These are phyloP conservation scores for Phragmites australis DNA, from an alignment of 176 grass and related monocot species.

Conservation along the genomic window DNA sequence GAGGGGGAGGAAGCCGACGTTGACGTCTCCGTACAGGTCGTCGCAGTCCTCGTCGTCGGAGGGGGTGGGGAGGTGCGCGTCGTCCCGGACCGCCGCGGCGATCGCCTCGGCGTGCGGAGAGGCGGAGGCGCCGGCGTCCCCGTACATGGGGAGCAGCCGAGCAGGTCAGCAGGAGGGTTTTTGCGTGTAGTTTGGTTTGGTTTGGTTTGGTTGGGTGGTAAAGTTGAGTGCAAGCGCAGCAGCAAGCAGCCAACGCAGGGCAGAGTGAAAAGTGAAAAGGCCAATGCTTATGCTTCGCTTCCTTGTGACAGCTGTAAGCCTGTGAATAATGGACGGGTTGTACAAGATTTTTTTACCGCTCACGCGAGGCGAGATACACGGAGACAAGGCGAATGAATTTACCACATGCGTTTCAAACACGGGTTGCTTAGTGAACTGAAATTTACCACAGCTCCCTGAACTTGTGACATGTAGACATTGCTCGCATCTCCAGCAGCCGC, in stretches of 20 bases:
- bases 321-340: too few species aligned
- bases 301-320: conserved; percentile 10
- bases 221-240: background rate
- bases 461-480: too few species aligned
- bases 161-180: conserved; percentile 30
- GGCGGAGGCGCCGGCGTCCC: background rate
- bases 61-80: background rate
- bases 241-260: background rate
- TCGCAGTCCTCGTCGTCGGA: conserved; percentile 42
- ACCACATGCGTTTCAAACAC: too few species aligned
- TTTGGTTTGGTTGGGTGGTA: background rate
- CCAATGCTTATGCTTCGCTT: background rate
- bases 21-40: conserved; percentile 50
- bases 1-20: conserved; percentile 40
- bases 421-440: too few species aligned
- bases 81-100: conserved; percentile 2
- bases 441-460: too few species aligned
- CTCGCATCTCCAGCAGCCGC: too few species aligned
- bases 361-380: too few species aligned
- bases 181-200: conserved; percentile 12
- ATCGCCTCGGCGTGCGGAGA: background rate
- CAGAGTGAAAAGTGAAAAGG: background rate
- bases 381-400: too few species aligned
- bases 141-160: conserved; percentile 25
- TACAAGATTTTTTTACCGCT: too few species aligned